phyloP scores from a whole-genome alignment of 1,284 basidiomycete genomes.

The Ustilago cynodontis region DNA sequence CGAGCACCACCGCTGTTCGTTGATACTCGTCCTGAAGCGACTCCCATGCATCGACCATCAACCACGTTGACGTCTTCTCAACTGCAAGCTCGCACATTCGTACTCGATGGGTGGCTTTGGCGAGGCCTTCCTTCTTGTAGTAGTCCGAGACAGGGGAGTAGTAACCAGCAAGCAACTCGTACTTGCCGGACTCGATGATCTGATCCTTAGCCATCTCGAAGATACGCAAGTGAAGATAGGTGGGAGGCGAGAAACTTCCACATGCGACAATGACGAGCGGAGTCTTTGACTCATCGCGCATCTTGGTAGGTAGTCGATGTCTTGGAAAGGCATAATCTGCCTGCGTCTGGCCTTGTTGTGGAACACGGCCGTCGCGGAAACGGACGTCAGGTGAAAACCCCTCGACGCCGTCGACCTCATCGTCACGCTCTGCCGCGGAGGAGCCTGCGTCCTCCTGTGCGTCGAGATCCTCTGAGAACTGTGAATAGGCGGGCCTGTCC shows the following conservation, averaged over 20 bases:
- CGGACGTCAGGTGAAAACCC: slow-evolving; percentile 11
- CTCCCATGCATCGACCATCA: slow-evolving; percentile 97
- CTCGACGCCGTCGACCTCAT: slow-evolving; percentile 55
- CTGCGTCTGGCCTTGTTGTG: slow-evolving; percentile 57
- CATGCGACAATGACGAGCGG: slow-evolving; percentile 72
- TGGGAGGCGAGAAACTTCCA: slow-evolving; percentile 75
- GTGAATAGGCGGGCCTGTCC: slow-evolving; percentile 48
- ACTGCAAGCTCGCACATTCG: slow-evolving; percentile 70
- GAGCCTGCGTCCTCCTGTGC: slow-evolving; percentile 49
- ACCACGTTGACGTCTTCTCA: slow-evolving; percentile 69
- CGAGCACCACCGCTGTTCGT: slow-evolving; percentile 92
- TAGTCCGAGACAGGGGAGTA: slow-evolving; percentile 82
- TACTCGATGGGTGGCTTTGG: slow-evolving; percentile 67
- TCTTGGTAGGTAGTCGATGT: slow-evolving; percentile 64
- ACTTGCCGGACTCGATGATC: slow-evolving; percentile 89
- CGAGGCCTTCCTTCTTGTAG: slow-evolving; percentile 69
- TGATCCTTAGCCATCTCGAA: slow-evolving; percentile 99
- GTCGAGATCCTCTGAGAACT: slow-evolving; percentile 50
- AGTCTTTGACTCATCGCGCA: slow-evolving; percentile 67
- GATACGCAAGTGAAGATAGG: slow-evolving; percentile 80
- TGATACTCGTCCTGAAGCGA: slow-evolving; percentile 90
- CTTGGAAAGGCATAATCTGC: slow-evolving; percentile 66
- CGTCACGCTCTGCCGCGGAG: slow-evolving; percentile 49
- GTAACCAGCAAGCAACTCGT: slow-evolving; percentile 92
- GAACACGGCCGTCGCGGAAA: slow-evolving; percentile 41